These are phyloP conservation scores for Aspergillus clavatus DNA, from an alignment of 2,329 filamentous ascomycete species.

Conservation along the genomic window DNA sequence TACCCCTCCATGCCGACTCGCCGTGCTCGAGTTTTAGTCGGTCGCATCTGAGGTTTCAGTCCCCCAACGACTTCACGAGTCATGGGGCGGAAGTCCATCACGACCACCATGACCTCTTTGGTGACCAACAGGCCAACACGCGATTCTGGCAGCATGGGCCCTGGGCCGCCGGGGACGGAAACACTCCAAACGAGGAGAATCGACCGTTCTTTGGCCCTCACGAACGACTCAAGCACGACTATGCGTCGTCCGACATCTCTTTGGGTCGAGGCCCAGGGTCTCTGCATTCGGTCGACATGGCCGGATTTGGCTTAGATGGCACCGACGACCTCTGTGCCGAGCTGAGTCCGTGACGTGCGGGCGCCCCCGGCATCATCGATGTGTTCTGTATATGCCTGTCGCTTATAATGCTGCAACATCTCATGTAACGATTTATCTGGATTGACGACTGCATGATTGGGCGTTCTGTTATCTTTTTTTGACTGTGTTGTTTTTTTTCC, in stretches of 20 bases:
- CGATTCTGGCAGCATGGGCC: slow-evolving; percentile 43
- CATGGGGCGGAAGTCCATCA: slow-evolving; percentile 34
- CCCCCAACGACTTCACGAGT: slow-evolving; percentile 37
- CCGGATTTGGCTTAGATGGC: slow-evolving; percentile 39
- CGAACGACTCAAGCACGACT: slow-evolving; percentile 41
- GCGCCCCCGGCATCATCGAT: slow-evolving; percentile 1
- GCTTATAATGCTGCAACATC: slow-evolving; percentile 29
- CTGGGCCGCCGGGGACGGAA: slow-evolving; percentile 40
- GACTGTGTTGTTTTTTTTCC: no score
- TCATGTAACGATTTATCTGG: slow-evolving; percentile 38
- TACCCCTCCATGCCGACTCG: slow-evolving; percentile 39
- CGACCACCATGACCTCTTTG: slow-evolving; percentile 43
- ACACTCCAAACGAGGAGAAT: slow-evolving; percentile 39
- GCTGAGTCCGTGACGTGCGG: slow-evolving; percentile 34
- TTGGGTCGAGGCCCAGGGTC: slow-evolving; percentile 40
- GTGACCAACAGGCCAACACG: slow-evolving; percentile 42
- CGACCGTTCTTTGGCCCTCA: slow-evolving; percentile 43
- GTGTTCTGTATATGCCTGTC: slow-evolving; percentile 19
- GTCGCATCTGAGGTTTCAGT: slow-evolving; percentile 40
- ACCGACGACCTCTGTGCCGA: slow-evolving; percentile 34
- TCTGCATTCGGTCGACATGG: slow-evolving; percentile 43
- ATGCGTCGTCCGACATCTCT: slow-evolving; percentile 42
- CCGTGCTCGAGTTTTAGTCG: slow-evolving; percentile 41
- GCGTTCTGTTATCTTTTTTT: slow-evolving; percentile 28
- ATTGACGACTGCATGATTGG: slow-evolving; percentile 40